Base-by-base conservation (phyloP, 208 protist species). In the Wallacemonas sp. region DNA sequence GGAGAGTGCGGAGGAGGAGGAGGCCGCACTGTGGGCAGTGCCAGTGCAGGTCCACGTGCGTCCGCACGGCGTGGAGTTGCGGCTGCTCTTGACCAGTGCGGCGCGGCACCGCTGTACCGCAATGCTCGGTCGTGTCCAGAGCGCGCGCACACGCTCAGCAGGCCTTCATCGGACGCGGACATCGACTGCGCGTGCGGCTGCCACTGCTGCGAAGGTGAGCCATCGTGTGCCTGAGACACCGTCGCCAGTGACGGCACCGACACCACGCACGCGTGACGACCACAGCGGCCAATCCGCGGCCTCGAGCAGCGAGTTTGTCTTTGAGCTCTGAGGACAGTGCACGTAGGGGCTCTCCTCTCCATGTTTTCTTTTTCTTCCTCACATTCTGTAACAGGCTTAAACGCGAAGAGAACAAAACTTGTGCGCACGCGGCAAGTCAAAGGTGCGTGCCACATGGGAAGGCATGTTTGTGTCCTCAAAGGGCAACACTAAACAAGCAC, bases 71-170 rank as follows among this genome's bases (percentile, higher is more conserved):
- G 20, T 79, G 38, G 74, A 82, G 14, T 57, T 91, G 36, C 73
- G 72, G 46, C 54, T 86, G 14, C 57, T 57, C 1, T 70, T 91
- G 11, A 68, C 82, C 12, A 31, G 68, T 23, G 41, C 71, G 38
- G 64, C 74, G 1, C 78, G 82, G 2, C 82, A 86, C 32, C 78
- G 81, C 18, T 69, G 63, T 29, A 32, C 68, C 57, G 82, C 80
- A 23, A 74, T 89, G 32, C 57, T 92, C 25, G 82, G 82, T 11
- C 79, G 86, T 4, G 66, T 84, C 39, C 74, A 69, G 39, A 25
- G 52, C 1, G 50, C 50, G 11, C 20, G 26, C 16, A 55, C 42
- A 26, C 54, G 70, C 20, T 41, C 14, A 14, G 36, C 36, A 16
- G 36, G 10, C 36, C 14, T 14, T 14, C 36, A 14, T 41, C 36